Evolutionary conservation across 2,329 filamentous ascomycete species (phyloP), one percentile per base, ranked within the genome.

Genomic region (Mycogone perniciosa): DNA sequence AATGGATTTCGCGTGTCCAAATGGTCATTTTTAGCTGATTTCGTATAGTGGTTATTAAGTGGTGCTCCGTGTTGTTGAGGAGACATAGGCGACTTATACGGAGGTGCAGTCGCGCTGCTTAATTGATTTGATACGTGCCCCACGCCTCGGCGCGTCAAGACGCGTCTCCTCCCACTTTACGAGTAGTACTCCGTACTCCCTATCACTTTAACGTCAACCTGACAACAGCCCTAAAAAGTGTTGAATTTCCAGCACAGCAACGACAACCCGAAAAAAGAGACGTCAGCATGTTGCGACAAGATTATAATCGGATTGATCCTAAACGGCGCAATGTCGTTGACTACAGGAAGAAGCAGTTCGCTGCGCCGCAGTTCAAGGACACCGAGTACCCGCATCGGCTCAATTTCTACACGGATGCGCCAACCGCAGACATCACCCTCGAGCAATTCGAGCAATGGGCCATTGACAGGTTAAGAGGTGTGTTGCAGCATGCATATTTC

Each of bases 391-490:
- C 85, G 10, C 79, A 92, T 68, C 86, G 91, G 51, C 80, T 99
- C 63, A 99, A 95, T 75, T 92, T 96, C 70, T 99, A 99, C 72
- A 74, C 82, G 40, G 78, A 85, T 29, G 88, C 93, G 42, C 93
- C 93, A 0, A 96, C 90, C 0, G 87, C 88, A 44, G 93, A 99
- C 64, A 93, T 99, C 60, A 95, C 89, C 0, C 82, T 99, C 39
- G 93, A 99, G 65, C 85, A 99, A 66, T 99, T 99, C 63, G 93
- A 99, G 67, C 90, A 96, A 79, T 99, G 93, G 93, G 93, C 91
- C 8, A 97, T 99, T 63, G 88, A 95, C 62, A 79, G 93, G 51
- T 69, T 99, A 58, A 85, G 89, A 71, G 81, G 89, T 89, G 73
- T 50, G 73, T 48, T 33, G 33, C 7, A 11, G 2, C 1, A 1